Conservation (phyloP, 2,329 filamentous ascomycete species). For the Parafenestella ontariensis region DNA sequence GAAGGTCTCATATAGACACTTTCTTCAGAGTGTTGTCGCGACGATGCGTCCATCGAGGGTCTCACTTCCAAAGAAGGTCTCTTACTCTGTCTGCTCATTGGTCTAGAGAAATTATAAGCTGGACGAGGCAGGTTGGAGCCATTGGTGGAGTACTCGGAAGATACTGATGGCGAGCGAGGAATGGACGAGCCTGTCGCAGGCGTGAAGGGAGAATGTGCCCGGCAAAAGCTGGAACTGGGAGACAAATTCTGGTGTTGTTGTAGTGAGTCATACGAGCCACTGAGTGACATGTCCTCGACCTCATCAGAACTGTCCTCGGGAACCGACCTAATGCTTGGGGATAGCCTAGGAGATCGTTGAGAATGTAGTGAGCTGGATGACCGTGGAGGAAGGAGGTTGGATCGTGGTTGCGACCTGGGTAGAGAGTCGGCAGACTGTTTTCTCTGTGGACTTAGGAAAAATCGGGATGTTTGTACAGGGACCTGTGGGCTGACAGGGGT, state of each 20-base stretch:
- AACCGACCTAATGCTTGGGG: conserved; percentile 57
- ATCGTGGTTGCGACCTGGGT: conserved; percentile 28
- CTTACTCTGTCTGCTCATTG: conserved; percentile 73
- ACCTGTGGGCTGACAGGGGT: conserved; percentile 50
- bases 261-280: conserved; percentile 68
- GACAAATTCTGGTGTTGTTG: conserved; percentile 76
- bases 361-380: conserved; percentile 47
- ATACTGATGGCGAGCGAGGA: conserved; percentile 81
- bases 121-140: conserved; percentile 68
- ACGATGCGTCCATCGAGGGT: conserved; percentile 45
- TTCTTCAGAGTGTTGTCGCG: conserved; percentile 47
- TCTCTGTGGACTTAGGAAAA: conserved; percentile 46
- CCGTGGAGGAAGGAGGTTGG: conserved; percentile 49
- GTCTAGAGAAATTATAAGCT: conserved; percentile 92
- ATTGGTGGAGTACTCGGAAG: conserved; percentile 77
- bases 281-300: conserved; percentile 69
- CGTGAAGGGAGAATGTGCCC: conserved; percentile 68
- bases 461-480: conserved; percentile 38
- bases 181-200: conserved; percentile 64
- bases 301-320: conserved; percentile 67
- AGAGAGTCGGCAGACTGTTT: conserved; percentile 51
- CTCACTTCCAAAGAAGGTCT: conserved; percentile 57
- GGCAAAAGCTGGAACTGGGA: conserved; percentile 69
- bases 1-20: conserved; percentile 48
- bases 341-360: conserved; percentile 42